Evolutionary conservation across 2,329 filamentous ascomycete genomes (phyloP), one percentile per base, ranked within the genome.

Genomic region (Epichloe amarillans): DNA sequence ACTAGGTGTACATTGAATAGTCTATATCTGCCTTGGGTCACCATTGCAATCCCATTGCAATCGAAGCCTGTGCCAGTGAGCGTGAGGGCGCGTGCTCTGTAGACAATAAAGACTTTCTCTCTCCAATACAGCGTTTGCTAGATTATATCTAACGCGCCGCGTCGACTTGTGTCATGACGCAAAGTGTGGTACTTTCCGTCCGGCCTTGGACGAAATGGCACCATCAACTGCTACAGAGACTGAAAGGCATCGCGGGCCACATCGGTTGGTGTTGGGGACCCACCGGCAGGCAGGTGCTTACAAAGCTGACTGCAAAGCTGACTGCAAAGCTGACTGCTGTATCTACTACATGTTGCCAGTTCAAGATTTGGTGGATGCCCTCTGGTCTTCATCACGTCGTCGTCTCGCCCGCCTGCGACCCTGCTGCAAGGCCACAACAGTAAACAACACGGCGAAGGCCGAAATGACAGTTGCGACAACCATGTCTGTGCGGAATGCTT

Each of bases 401-500:
- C 21, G 26, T 30, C 26, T 45, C 44, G 44, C n/a, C 11, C 35
- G 36, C 7, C 37, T 50, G 1, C 44, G 47, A 4, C 39, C 14
- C 40, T 41, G 48, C 51, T 42, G 46, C 21, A 41, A 36, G 12
- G 51, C 45, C 21, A 42, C 17, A n/a, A 71, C 48, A 1, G 71
- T 65, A 2, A 66, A 55, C 3, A 77, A 15, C 14, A 73, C 54
- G 2, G 66, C 72, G 8, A 66, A 53, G 3, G 63, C 70, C 10
- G 70, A 63, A 14, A 77, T 57, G 2, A 65, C 65, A 1, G 68
- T 64, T 39, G 67, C 70, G n/a, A 72, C 64, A 44, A 64, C 62
- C 74, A 78, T 76, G 46, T 73, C 71, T 47, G 65, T 56, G 5
- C 56, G 64, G 55, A 76, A 75, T 2, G 74, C 69, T 11, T 69